phyloP scores from a whole-genome alignment of 2,329 filamentous ascomycete genomes.

The Neofusicoccum sp. region DNA sequence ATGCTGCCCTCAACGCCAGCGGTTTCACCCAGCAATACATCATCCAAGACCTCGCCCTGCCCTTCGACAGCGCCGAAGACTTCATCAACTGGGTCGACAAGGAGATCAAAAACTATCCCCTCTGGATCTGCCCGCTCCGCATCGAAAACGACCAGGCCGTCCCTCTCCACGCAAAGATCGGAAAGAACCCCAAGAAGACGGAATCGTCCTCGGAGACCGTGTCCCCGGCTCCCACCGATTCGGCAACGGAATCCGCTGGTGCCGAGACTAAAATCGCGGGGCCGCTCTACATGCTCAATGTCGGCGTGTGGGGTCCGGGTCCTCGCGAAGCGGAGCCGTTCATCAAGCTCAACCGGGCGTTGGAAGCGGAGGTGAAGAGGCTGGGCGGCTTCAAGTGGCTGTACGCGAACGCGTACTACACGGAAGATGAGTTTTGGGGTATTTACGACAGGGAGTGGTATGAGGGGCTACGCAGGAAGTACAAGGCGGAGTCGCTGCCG shows the following conservation, averaged over 20 bases:
- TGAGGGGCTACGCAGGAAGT: constrained; percentile 61
- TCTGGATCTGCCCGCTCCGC: constrained; percentile 59
- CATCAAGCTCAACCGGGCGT: constrained; percentile 64
- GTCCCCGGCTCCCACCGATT: constrained; percentile 16
- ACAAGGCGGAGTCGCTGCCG: constrained; percentile 47
- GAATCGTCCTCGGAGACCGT: neutral
- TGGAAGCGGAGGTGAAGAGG: constrained; percentile 67
- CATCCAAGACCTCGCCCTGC: constrained; percentile 63
- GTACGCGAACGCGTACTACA: constrained; percentile 83
- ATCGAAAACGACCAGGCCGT: constrained; percentile 24
- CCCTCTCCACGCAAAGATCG: constrained; percentile 8
- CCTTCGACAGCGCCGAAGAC: constrained; percentile 49
- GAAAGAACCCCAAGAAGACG: neutral
- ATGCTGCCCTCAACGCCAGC: constrained; percentile 60
- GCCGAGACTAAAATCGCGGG: neutral
- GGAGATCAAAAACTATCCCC: constrained; percentile 52
- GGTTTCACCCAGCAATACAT: constrained; percentile 57
- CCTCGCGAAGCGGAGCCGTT: constrained; percentile 58
- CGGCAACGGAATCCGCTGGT: neutral
- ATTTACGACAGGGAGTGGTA: constrained; percentile 63
- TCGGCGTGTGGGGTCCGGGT: constrained; percentile 78
- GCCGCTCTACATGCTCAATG: constrained; percentile 42
- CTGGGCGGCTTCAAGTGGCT: constrained; percentile 82
- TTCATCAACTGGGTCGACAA: constrained; percentile 55
- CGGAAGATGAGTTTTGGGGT: constrained; percentile 67